Evolutionary conservation across 1,284 basidiomycete species (phyloP).

Genomic region (Apiotrichum veenhuisii): DNA sequence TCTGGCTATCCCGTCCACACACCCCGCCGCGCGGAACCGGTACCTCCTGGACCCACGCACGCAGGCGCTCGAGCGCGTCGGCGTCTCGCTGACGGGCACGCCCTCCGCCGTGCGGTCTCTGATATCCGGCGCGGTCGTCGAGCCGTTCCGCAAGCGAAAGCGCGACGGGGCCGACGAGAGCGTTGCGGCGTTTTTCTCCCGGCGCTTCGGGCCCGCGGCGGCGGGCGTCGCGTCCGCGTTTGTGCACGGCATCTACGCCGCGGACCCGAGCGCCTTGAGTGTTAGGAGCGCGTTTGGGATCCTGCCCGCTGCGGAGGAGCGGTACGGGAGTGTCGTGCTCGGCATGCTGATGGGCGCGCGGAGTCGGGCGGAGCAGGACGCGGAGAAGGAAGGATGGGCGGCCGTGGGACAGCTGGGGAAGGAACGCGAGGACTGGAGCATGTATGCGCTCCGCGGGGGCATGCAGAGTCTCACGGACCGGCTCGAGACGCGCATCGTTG

Average conservation of each 20-base stretch:
- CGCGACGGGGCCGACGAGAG: slow-evolving; percentile 66
- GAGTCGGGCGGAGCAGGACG: slow-evolving; percentile 16
- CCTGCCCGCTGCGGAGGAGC: slow-evolving; percentile 65
- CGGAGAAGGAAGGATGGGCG: slow-evolving; percentile 19
- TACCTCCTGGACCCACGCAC: slow-evolving; percentile 32
- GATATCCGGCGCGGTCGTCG: slow-evolving; percentile 58
- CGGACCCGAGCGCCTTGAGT: slow-evolving; percentile 72
- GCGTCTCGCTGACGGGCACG: slow-evolving; percentile 1
- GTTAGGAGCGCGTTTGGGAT: slow-evolving; percentile 71
- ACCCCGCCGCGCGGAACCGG: slow-evolving; percentile 44
- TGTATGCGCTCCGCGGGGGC: slow-evolving; percentile 57
- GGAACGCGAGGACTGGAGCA: slow-evolving; percentile 36
- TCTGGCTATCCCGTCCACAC: slow-evolving; percentile 34
- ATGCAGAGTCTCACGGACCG: slow-evolving; percentile 64
- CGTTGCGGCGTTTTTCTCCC: slow-evolving; percentile 69
- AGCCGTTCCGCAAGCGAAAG: slow-evolving; percentile 55
- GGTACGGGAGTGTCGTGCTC: slow-evolving; percentile 64
- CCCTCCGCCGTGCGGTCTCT: slow-evolving; percentile 34
- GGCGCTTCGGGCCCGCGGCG: slow-evolving; percentile 69
- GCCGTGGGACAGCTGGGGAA: slow-evolving; percentile 24
- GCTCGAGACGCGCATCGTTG: slow-evolving; percentile 53
- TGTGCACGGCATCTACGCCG: slow-evolving; percentile 89
- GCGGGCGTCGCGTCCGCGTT: slow-evolving; percentile 78
- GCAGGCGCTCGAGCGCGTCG: slow-evolving; percentile 2
- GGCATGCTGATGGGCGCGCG: slow-evolving; percentile 57